Conservation (phyloP, 805 yeast species). For the Wickerhamiella galacta region DNA sequence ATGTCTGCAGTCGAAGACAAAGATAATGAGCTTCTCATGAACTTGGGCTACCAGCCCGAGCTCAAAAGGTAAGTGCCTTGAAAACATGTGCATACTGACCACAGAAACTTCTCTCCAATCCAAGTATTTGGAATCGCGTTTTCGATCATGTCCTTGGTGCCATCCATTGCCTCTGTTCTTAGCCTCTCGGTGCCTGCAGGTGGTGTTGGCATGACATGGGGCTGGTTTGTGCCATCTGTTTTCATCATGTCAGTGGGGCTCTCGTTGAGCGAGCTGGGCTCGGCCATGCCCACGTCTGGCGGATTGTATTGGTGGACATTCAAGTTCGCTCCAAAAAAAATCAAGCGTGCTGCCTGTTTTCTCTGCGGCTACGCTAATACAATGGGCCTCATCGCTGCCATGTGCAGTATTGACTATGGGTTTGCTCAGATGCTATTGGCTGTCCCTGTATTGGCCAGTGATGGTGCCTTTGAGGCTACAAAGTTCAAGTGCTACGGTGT, state of each 20-base stretch:
- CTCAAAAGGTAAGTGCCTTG: slow-evolving; percentile 33
- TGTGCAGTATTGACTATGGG: slow-evolving; percentile 55
- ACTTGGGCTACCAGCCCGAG: slow-evolving; percentile 59
- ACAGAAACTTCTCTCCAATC: slow-evolving; percentile 32
- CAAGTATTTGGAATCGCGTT: slow-evolving; percentile 59
- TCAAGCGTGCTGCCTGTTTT: slow-evolving; percentile 37
- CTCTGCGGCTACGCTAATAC: slow-evolving; percentile 50
- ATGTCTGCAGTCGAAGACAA: no score
- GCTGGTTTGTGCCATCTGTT: slow-evolving; percentile 43
- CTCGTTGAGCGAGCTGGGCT: slow-evolving; percentile 45
- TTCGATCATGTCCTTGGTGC: slow-evolving; percentile 48
- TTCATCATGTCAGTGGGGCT: slow-evolving; percentile 39
- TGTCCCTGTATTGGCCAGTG: slow-evolving; percentile 24
- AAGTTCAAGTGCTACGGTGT: slow-evolving; percentile 41
- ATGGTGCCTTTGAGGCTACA: slow-evolving; percentile 33
- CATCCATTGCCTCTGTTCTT: slow-evolving; percentile 37
- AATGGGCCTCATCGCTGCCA: slow-evolving; percentile 44
- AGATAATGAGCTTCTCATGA: slow-evolving; percentile 23
- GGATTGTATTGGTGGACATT: slow-evolving; percentile 53
- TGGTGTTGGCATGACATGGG: slow-evolving; percentile 49
- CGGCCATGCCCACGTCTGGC: slow-evolving; percentile 56
- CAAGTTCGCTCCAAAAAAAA: slow-evolving; percentile 40
- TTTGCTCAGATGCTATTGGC: slow-evolving; percentile 39
- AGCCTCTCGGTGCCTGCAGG: slow-evolving; percentile 40
- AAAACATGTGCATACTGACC: no score